A percentile compares a stretch with the other conserved stretches of the same genome.
Conservation (phyloP, 768 basidiomycete genomes). For the Crepidotus variabilis region DNA sequence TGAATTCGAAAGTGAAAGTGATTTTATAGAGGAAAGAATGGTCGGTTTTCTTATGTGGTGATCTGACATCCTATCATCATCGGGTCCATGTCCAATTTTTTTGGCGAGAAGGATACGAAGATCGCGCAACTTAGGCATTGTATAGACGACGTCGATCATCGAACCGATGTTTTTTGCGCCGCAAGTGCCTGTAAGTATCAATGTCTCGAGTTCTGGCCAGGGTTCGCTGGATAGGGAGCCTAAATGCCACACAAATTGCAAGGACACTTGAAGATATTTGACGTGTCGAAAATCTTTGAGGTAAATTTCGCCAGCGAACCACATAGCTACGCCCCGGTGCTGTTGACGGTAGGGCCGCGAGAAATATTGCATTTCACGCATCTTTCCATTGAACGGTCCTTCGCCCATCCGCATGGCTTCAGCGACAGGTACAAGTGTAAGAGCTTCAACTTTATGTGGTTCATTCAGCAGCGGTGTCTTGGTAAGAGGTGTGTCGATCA, state of each 20-base stretch:
- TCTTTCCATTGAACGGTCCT: slow-evolving; percentile 33
- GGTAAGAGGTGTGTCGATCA: slow-evolving; percentile 37
- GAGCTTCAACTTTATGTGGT: slow-evolving; percentile 27
- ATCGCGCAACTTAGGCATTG: slow-evolving; percentile 29
- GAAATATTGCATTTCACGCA: slow-evolving; percentile 31
- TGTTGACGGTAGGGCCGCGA: slow-evolving; percentile 35
- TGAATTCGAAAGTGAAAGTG: slow-evolving; percentile 35
- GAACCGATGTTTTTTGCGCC: slow-evolving; percentile 21
- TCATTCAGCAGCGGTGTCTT: slow-evolving; percentile 27
- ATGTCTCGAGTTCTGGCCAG: slow-evolving; percentile 34
- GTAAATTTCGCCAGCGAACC: slow-evolving; percentile 6
- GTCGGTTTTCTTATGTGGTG: slow-evolving; percentile 16
- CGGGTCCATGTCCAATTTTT: slow-evolving; percentile 2
- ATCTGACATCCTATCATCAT: slow-evolving; percentile 8
- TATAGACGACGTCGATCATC: slow-evolving; percentile 27
- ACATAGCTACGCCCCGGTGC: slow-evolving; percentile 28
- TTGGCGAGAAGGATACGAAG: slow-evolving; percentile 31
- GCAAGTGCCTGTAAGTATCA: slow-evolving; percentile 36
- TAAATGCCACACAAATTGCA: neutral
- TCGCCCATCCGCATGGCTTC: slow-evolving; percentile 39
- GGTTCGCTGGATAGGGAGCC: neutral
- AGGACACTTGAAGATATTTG: slow-evolving; percentile 33
- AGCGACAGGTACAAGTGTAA: slow-evolving; percentile 34
- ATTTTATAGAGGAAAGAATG: slow-evolving; percentile 25
- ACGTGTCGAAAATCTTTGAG: slow-evolving; percentile 8